A percentile compares a stretch with the other conserved stretches of the same genome.
These are phyloP conservation scores for Fusarium sp. DNA, from an alignment of 2,329 filamentous ascomycete genomes.

Conservation along the genomic window DNA sequence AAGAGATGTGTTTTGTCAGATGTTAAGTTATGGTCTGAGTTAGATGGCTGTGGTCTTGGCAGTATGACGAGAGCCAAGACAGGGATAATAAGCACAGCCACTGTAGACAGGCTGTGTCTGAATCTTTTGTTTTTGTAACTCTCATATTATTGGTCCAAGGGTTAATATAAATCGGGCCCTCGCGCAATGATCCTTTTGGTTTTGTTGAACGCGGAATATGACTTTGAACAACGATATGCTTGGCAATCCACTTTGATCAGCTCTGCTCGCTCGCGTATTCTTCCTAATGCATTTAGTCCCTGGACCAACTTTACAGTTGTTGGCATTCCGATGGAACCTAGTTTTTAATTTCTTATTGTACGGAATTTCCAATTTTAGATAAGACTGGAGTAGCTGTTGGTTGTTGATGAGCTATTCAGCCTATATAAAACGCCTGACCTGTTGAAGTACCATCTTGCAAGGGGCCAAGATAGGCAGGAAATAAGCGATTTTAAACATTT, in stretches of 20 bases:
- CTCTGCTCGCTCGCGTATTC: neutral
- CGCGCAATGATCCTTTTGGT: neutral
- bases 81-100: constrained; percentile 8
- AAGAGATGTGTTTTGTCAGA: neutral
- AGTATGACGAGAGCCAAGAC: constrained; percentile 9
- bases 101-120: neutral
- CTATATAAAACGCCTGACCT: neutral
- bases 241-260: neutral
- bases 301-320: neutral
- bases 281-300: neutral
- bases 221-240: neutral
- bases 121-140: neutral
- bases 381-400: neutral
- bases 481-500: neutral
- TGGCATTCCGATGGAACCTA: neutral
- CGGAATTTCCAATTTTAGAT: neutral
- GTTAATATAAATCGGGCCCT: neutral
- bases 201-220: neutral
- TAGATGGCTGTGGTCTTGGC: constrained; percentile 15
- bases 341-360: neutral
- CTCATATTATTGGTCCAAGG: neutral
- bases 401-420: neutral
- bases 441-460: neutral
- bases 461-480: neutral
- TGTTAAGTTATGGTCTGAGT: neutral